A percentile compares a stretch with the other conserved stretches of the same genome.
Conservation (phyloP, 2,329 filamentous ascomycete species). For the Rhynchosporium secalis region DNA sequence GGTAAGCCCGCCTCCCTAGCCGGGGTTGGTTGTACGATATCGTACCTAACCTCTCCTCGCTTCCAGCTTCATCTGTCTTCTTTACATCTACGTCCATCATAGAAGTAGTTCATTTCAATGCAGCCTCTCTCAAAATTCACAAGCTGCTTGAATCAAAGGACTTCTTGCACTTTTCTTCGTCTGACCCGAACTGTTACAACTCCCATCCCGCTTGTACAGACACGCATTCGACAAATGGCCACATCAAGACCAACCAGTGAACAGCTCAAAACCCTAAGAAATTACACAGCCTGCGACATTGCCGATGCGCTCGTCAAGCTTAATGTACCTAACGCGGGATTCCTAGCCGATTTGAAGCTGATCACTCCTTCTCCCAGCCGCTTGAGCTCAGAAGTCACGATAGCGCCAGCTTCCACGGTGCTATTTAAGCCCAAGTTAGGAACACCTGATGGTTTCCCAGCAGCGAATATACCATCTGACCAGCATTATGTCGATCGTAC, state of each 20-base stretch:
- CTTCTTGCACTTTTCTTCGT: background rate
- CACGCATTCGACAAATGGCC: conserved; percentile 9
- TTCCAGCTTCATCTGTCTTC: conserved; percentile 3
- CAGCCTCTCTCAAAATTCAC: background rate
- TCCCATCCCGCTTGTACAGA: background rate
- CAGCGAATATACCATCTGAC: conserved; percentile 54
- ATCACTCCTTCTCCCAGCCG: conserved; percentile 33
- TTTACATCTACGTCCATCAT: background rate
- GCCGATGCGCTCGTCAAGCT: conserved; percentile 74
- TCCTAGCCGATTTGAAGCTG: conserved; percentile 57
- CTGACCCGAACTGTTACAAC: background rate
- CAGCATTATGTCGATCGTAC: conserved; percentile 70
- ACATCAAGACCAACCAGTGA: conserved; percentile 10
- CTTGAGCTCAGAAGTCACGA: conserved; percentile 32
- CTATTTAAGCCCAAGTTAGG: conserved; percentile 61
- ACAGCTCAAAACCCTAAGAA: conserved; percentile 28
- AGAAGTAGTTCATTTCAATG: background rate
- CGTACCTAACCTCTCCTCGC: background rate
- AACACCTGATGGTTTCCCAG: conserved; percentile 34
- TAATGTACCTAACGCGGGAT: conserved; percentile 64
- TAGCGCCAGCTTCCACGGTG: conserved; percentile 59
- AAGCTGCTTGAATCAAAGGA: background rate
- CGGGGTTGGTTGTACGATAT: background rate
- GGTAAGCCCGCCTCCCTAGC: conserved; percentile 3
- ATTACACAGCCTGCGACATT: conserved; percentile 57